Percentiles rank a stretch among this genome's conserved stretches.
Evolutionary conservation across 1,284 basidiomycete genomes (phyloP).

Genomic region (Fomitiporia mediterranea): DNA sequence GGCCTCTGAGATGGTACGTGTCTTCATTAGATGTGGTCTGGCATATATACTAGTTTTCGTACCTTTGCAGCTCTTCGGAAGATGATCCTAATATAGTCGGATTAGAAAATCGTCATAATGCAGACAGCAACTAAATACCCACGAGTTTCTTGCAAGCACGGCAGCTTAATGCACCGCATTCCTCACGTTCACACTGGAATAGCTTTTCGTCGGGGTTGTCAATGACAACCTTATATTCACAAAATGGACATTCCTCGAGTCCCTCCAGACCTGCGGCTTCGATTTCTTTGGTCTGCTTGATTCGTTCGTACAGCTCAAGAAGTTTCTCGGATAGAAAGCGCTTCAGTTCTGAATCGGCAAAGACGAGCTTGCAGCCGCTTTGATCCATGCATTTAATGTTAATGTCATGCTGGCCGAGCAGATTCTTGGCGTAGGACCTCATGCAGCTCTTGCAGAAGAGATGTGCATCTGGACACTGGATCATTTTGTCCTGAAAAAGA

Average conservation of each 20-base stretch:
- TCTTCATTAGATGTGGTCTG: background rate
- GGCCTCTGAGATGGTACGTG: conserved; percentile 43
- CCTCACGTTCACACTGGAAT: conserved; percentile 70
- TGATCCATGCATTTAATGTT: conserved; percentile 78
- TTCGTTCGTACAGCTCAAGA: conserved; percentile 67
- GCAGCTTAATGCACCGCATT: conserved; percentile 73
- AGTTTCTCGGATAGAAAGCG: conserved; percentile 61
- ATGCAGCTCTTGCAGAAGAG: conserved; percentile 66
- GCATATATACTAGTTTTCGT: conserved; percentile 9
- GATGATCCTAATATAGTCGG: conserved; percentile 57
- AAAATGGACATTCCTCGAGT: conserved; percentile 84
- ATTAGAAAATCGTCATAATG: conserved; percentile 4
- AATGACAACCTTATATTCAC: conserved; percentile 78
- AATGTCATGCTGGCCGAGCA: conserved; percentile 46
- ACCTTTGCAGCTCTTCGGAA: conserved; percentile 87
- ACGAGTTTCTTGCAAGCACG: conserved; percentile 71
- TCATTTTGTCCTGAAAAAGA: conserved; percentile 61
- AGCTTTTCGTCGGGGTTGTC: conserved; percentile 75
- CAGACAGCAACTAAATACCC: conserved; percentile 27
- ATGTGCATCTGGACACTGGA: conserved; percentile 81
- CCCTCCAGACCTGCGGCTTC: conserved; percentile 66
- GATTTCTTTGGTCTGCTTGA: conserved; percentile 73
- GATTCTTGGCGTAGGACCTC: conserved; percentile 42
- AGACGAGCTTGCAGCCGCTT: conserved; percentile 64
- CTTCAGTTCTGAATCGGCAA: conserved; percentile 60